Conservation (phyloP, 495 filamentous ascomycete genomes). For the Penicillium pulvis region DNA sequence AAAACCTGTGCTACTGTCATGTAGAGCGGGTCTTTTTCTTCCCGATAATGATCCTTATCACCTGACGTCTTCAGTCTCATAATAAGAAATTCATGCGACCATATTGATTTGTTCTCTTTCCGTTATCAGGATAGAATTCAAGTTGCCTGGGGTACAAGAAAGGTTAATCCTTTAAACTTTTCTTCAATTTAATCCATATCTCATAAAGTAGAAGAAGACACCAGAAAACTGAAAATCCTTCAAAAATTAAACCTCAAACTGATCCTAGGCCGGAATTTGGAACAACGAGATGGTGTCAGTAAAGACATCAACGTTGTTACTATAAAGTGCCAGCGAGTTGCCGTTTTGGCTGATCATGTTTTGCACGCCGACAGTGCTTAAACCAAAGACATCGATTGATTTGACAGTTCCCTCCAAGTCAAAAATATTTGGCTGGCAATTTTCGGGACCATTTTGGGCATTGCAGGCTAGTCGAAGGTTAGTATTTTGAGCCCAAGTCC, state of each 20-base stretch:
- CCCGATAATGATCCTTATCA: no score
- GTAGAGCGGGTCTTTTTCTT: no score
- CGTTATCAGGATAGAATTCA: background rate
- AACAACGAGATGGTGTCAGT: background rate
- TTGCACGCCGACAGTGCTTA: background rate
- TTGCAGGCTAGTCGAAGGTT: background rate
- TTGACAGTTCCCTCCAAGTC: background rate
- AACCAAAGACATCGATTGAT: background rate
- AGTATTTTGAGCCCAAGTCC: background rate
- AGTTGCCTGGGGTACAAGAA: background rate
- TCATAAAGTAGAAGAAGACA: background rate
- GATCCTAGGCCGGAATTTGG: background rate
- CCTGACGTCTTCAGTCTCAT: no score
- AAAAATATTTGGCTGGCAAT: background rate
- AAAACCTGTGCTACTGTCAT: no score
- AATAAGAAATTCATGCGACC: no score
- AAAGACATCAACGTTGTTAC: background rate
- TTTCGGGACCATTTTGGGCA: background rate
- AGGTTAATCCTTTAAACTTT: no score
- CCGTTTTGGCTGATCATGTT: background rate
- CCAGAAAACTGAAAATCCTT: background rate
- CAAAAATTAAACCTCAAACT: background rate
- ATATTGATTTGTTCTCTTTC: background rate
- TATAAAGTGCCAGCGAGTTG: background rate
- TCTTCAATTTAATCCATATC: background rate